Percentiles rank a stretch among this genome's conserved stretches.
phyloP scores from a whole-genome alignment of 2,329 filamentous ascomycete species.

The Fusarium tjaetaba region DNA sequence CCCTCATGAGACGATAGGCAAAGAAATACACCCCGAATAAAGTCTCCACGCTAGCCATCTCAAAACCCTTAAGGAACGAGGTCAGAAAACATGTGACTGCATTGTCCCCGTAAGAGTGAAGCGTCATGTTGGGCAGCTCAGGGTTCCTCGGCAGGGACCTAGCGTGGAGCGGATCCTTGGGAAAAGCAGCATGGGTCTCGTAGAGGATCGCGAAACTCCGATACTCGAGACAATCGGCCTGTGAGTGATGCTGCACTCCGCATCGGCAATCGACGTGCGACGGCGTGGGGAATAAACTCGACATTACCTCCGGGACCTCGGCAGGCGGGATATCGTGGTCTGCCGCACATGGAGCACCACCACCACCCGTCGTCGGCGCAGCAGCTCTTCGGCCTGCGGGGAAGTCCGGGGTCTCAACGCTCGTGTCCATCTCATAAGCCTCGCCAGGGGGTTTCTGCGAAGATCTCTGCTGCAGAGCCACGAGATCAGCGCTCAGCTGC shows the following conservation, averaged over 20 bases:
- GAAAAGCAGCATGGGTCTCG: conserved; percentile 38
- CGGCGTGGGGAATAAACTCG: conserved; percentile 19
- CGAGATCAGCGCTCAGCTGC: conserved; percentile 14
- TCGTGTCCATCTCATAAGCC: conserved; percentile 7
- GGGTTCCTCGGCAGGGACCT: conserved; percentile 39
- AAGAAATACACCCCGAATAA: conserved; percentile 41
- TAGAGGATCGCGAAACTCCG: conserved; percentile 41
- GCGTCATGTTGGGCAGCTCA: conserved; percentile 34
- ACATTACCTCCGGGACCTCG: conserved; percentile 4
- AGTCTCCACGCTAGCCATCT: conserved; percentile 37
- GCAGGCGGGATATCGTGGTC: conserved; percentile 11
- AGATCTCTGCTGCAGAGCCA: conserved; percentile 25
- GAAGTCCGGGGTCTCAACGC: conserved; percentile 3
- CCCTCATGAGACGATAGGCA: conserved; percentile 39
- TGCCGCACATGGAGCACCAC: conserved; percentile 7
- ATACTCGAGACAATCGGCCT: conserved; percentile 39
- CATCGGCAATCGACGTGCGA: conserved; percentile 41
- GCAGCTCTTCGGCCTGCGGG: conserved; percentile 7
- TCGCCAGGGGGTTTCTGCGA: conserved; percentile 20
- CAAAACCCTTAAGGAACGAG: conserved; percentile 38
- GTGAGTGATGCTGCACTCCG: conserved; percentile 38
- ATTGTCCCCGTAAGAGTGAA: conserved; percentile 39
- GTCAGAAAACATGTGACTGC: conserved; percentile 35
- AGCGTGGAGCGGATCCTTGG: conserved; percentile 29
- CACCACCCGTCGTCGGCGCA: background rate